Evolutionary conservation across 306 rosid species (phyloP), one percentile per base, ranked within the genome.

Genomic region (Herpetospermum pedunculosum): DNA sequence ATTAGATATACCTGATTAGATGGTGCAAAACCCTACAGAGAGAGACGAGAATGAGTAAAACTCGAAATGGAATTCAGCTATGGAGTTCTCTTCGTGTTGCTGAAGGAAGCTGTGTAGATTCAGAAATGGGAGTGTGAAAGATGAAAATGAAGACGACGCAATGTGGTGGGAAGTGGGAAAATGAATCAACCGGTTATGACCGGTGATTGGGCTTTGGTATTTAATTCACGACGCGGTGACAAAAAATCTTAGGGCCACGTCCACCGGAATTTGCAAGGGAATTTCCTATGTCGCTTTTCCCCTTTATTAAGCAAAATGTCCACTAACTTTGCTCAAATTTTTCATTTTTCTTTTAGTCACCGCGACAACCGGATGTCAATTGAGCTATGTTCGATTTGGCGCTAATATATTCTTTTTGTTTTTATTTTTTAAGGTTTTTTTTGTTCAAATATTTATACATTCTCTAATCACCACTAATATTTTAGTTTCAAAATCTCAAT

Each of bases 101-200:
- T 34, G 44, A 4, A 3, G 16, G 18, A 23, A 40, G 28, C n/a
- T 21, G 49, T 23, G 50, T 12, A 23, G 73, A 44, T 69, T 69
- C 73, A 41, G 62, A 37, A 18, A 21, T 32, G 21, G 16, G 40
- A 21, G 21, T n/a, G 29, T 23, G n/a, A 49, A 60, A 30, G 54
- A 38, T 10, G n/a, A n/a, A n/a, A 59, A 60, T 7, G 43, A 30
- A 32, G 30, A 37, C 10, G 18, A 21, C 44, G 70, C 8, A 63
- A 35, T 35, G 29, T 0, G 70, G 48, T 63, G 70, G 70, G 70
- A 63, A 37, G 48, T 63, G 48, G 28, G 19, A 75, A 83, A 80
- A 65, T 80, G 78, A 44, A 43, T 34, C 62, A 80, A 80, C 87
- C 85, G 69, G 75, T 15, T 1, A 21, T 0, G 68, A 34, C 46